phyloP scores from a whole-genome alignment of 2,329 filamentous ascomycete genomes.

The Cytospora piceicola region DNA sequence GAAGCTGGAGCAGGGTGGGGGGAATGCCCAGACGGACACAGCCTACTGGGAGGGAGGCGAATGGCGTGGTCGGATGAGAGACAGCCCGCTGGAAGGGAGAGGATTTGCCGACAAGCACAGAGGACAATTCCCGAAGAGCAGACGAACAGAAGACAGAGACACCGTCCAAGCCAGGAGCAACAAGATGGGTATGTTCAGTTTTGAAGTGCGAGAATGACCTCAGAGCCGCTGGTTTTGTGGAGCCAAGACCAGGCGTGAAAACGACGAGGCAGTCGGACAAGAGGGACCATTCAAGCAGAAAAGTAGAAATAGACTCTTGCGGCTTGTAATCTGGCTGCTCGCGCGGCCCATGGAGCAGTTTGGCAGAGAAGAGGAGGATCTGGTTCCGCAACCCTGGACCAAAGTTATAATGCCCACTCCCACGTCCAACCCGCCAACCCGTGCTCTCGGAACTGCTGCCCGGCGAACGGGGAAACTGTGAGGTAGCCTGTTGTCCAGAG shows the following conservation, averaged over 20 bases:
- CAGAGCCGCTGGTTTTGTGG: neutral
- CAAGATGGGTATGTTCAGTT: neutral
- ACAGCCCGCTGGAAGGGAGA: neutral
- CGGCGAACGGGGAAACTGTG: neutral
- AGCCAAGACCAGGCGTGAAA: neutral
- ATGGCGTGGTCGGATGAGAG: neutral
- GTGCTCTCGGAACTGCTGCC: neutral
- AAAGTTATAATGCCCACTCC: neutral
- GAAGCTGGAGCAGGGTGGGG: neutral
- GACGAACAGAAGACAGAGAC: neutral
- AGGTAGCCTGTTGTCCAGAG: neutral
- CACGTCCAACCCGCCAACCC: neutral
- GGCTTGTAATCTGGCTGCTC: neutral
- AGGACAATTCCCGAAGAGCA: neutral
- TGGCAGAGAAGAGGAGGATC: neutral
- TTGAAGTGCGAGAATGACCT: neutral
- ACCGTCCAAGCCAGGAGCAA: neutral
- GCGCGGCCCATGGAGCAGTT: neutral
- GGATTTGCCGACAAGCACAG: neutral
- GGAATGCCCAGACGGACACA: neutral
- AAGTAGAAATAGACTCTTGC: neutral
- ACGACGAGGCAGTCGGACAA: neutral
- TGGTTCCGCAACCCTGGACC: neutral
- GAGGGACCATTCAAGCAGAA: neutral
- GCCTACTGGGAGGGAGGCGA: neutral